phyloP scores from a whole-genome alignment of 805 yeast species.

The Ogataea philodendri region DNA sequence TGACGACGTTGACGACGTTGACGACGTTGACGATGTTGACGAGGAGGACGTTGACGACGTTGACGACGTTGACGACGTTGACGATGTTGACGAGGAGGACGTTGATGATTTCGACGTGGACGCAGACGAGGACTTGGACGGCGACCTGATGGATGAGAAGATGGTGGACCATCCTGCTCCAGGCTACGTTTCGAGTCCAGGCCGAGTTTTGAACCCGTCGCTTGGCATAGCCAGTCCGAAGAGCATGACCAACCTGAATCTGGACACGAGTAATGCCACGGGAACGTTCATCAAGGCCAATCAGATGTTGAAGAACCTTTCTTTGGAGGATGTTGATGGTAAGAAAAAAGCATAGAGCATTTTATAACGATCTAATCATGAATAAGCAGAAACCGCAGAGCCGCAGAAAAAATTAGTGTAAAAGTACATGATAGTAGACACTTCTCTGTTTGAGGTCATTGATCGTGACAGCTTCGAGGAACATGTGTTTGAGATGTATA shows the following conservation, averaged over 20 bases:
- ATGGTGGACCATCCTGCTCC: constrained; percentile 13
- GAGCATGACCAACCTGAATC: constrained; percentile 15
- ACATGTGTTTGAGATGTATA: constrained; percentile 30
- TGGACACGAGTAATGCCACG: constrained; percentile 20
- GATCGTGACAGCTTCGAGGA: constrained; percentile 22
- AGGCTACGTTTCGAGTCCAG: constrained; percentile 1
- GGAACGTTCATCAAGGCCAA: constrained; percentile 28
- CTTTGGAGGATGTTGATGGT: constrained; percentile 13
- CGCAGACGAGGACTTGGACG: constrained; percentile 22
- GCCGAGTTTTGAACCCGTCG: constrained; percentile 8
- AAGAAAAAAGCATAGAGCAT: constrained; percentile 2
- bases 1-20: constrained; percentile 34
- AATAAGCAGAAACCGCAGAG: too few species aligned
- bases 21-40: constrained; percentile 34
- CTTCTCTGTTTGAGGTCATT: constrained; percentile 6
- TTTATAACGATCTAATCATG: too few species aligned
- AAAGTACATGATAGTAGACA: constrained; percentile 2
- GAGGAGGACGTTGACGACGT: constrained; percentile 32
- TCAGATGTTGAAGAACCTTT: constrained; percentile 22
- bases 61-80: too few species aligned
- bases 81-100: constrained; percentile 27
- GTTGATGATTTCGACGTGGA: constrained; percentile 32
- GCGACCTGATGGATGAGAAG: constrained; percentile 12
- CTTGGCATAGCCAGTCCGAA: constrained; percentile 18
- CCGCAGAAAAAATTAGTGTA: constrained; percentile 2